Base-by-base conservation (phyloP, 192 early-diverging fungal genomes). In the Gigaspora rosea region DNA sequence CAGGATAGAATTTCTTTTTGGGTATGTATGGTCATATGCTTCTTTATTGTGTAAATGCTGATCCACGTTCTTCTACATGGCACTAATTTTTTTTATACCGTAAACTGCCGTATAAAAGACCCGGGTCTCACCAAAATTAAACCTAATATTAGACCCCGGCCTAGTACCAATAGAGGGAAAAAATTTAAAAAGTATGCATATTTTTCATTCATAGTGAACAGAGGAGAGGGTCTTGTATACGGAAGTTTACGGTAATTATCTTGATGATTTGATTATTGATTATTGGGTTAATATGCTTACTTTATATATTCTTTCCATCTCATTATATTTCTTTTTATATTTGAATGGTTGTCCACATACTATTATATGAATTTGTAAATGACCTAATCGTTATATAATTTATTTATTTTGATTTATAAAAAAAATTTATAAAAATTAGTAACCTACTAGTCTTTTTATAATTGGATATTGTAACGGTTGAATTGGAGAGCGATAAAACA, bases 271-370 rank as follows among this genome's bases (percentile, higher is more conserved):
- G 27, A 27, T 27, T 27, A 27, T 27, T 27, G 27, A 27, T 27
- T 27, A 27, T 27, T 27, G 27, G 27, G 27, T 27, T 41, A 6
- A 41, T 41, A 41, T 41, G 7, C 7, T 57, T 41, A 73, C 71
- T 48, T 59, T 58, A 20, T 50, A 73, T 8, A 35, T 33, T 58
- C 32, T 58, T 11, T 54, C 54, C n/a, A n/a, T 1, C 9, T 75
- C 73, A 58, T 75, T n/a, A 49, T 62, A 49, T 62, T 54, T 71
- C 48, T 64, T 35, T 75, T 22, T 48, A 75, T 59, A 75, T 64
- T 75, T 75, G 4, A 47, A 59, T 41, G 57, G 73, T 61, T 15
- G 54, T 73, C 71, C 54, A 57, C 59, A 54, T 8, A 41, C 6
- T 46, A 73, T 41, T 8, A 52, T 8, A 20, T 73, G 71, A 12